A percentile compares a stretch with the other conserved stretches of the same genome.
Evolutionary conservation across 495 filamentous ascomycete genomes (phyloP).

Genomic region (Hypomontagnella monticulosa): DNA sequence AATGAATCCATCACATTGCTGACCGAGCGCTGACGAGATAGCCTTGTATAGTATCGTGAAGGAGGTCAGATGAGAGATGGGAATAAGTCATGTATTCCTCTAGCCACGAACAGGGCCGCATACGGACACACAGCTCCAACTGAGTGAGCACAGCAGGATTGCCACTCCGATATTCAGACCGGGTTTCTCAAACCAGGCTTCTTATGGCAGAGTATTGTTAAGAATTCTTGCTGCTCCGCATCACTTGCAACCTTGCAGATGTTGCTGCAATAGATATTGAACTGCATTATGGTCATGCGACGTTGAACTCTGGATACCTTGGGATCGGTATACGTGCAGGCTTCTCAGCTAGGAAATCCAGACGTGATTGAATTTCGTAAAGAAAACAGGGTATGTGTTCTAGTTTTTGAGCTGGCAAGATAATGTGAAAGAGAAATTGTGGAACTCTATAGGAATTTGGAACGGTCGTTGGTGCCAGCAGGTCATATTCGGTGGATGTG

Average conservation of each 20-base stretch:
- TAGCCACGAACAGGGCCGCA: conserved; percentile 2
- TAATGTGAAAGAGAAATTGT: neutral
- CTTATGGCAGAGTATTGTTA: conserved; percentile 2
- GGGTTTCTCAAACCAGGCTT: neutral
- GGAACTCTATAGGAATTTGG: conserved; percentile 14
- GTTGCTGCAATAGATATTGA: conserved; percentile 4
- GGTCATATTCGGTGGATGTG: neutral
- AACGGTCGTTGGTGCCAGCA: conserved; percentile 1
- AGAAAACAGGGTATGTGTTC: conserved; percentile 17
- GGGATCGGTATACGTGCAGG: neutral
- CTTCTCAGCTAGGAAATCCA: conserved; percentile 14
- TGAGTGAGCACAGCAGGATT: conserved; percentile 7
- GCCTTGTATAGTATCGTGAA: conserved; percentile 19
- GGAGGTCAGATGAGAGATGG: conserved; percentile 7
- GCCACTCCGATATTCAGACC: conserved; percentile 1
- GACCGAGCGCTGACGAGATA: conserved; percentile 25
- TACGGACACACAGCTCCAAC: neutral
- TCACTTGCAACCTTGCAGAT: conserved; percentile 9
- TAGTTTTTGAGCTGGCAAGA: conserved; percentile 18
- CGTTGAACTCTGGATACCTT: conserved; percentile 3
- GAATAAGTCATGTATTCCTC: conserved; percentile 12
- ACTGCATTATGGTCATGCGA: conserved; percentile 1
- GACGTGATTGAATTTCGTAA: conserved; percentile 20
- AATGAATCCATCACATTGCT: conserved; percentile 21
- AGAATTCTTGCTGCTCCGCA: conserved; percentile 18